Percentiles rank a stretch among this genome's conserved stretches.
These are phyloP conservation scores for Mitragyna speciosa DNA, from an alignment of 257 asterid genomes.

Conservation along the genomic window DNA sequence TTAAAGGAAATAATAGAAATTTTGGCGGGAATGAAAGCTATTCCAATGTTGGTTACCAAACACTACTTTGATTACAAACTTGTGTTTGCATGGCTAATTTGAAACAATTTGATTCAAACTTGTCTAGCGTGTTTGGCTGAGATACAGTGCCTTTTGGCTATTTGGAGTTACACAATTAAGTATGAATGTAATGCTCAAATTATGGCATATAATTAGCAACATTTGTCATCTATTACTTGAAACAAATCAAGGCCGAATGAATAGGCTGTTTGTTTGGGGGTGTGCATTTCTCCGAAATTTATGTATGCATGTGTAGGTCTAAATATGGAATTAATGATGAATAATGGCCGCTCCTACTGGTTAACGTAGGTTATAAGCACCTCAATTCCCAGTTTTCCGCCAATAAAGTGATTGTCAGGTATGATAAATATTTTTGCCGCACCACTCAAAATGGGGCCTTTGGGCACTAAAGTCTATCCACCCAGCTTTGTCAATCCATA, in stretches of 20 bases:
- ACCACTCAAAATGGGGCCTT: not conserved
- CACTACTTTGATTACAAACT: not conserved
- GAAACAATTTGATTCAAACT: not conserved
- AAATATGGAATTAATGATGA: conserved; percentile 4
- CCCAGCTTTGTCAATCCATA: not conserved
- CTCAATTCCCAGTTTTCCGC: not conserved
- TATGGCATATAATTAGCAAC: not conserved
- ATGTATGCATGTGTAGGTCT: not conserved
- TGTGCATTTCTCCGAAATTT: not conserved
- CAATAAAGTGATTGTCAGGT: not conserved
- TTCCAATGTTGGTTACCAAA: not conserved
- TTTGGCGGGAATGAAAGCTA: not conserved
- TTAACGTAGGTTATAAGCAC: not conserved
- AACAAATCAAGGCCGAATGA: not conserved
- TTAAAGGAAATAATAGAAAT: not conserved
- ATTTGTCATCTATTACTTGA: not conserved
- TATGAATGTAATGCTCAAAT: not conserved
- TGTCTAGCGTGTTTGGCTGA: not conserved
- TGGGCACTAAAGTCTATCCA: not conserved
- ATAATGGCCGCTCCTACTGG: not conserved
- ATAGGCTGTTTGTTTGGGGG: not conserved
- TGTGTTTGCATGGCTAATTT: not conserved
- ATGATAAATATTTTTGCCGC: not conserved
- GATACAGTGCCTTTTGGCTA: not conserved
- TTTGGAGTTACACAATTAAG: not conserved